These are phyloP conservation scores for Aspergillus hiratsukae DNA, from an alignment of 2,329 filamentous ascomycete species.

Conservation along the genomic window DNA sequence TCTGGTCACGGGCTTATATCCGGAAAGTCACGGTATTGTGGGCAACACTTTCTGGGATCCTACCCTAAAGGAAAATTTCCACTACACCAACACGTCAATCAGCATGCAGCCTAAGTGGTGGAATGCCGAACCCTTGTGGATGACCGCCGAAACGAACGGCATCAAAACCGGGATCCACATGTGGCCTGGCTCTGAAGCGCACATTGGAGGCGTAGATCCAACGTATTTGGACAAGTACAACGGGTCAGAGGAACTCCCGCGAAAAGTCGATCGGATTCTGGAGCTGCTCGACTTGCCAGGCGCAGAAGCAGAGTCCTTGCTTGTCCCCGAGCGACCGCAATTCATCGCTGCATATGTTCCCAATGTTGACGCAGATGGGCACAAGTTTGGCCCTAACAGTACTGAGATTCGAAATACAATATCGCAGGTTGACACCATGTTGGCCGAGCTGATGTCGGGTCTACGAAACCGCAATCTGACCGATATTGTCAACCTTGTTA, in stretches of 20 bases:
- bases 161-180: slow-evolving; percentile 84
- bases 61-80: slow-evolving; percentile 70
- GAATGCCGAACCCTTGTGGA: slow-evolving; percentile 91
- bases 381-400: slow-evolving; percentile 88
- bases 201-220: slow-evolving; percentile 69
- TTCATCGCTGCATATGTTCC: slow-evolving; percentile 93
- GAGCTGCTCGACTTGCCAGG: slow-evolving; percentile 82
- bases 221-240: slow-evolving; percentile 83
- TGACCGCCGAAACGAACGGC: slow-evolving; percentile 79
- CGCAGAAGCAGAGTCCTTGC: slow-evolving; percentile 52
- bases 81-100: slow-evolving; percentile 70
- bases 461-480: slow-evolving; percentile 80
- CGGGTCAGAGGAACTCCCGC: slow-evolving; percentile 64
- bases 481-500: slow-evolving; percentile 81
- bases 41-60: slow-evolving; percentile 96
- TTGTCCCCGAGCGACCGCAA: slow-evolving; percentile 66
- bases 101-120: slow-evolving; percentile 90
- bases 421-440: slow-evolving; percentile 72
- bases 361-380: slow-evolving; percentile 81
- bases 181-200: slow-evolving; percentile 96
- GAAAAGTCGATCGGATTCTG: slow-evolving; percentile 75
- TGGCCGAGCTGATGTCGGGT: slow-evolving; percentile 70
- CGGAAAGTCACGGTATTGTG: slow-evolving; percentile 87
- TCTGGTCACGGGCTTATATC: slow-evolving; percentile 84
- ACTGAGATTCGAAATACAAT: slow-evolving; percentile 84